Percentiles rank a stretch among this genome's conserved stretches.
Conservation (phyloP, 495 filamentous ascomycete genomes). For the Bathelium albidoporum region DNA sequence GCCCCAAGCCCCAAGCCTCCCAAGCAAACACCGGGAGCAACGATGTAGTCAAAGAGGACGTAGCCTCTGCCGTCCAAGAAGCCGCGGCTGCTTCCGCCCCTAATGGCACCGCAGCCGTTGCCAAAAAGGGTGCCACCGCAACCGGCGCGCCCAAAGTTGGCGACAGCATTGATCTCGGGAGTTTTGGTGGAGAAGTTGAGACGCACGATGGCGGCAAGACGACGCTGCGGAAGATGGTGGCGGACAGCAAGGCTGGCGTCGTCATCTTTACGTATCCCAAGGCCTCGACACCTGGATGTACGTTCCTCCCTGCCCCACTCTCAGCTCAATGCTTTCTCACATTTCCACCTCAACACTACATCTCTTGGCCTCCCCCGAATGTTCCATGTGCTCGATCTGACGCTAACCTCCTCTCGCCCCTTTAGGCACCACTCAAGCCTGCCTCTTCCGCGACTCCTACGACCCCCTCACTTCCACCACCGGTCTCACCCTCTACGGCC, state of each 20-base stretch:
- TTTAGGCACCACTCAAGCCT: slow-evolving; percentile 82
- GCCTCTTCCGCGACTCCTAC: slow-evolving; percentile 80
- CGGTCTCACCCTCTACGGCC: slow-evolving; percentile 77
- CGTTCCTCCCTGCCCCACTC: slow-evolving; percentile 31
- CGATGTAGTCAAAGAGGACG: slow-evolving; percentile 24
- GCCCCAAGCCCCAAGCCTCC: slow-evolving; percentile 38
- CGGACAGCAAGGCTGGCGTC: slow-evolving; percentile 72
- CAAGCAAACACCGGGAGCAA: slow-evolving; percentile 24
- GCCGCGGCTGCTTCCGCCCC: slow-evolving; percentile 19
- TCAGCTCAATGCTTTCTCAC: background rate
- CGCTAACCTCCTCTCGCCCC: background rate
- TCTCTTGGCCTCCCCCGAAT: background rate
- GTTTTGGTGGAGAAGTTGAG: slow-evolving; percentile 74
- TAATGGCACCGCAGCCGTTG: slow-evolving; percentile 21
- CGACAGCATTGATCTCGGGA: slow-evolving; percentile 51
- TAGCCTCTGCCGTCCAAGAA: slow-evolving; percentile 21
- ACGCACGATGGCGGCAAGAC: slow-evolving; percentile 73
- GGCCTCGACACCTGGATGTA: slow-evolving; percentile 92
- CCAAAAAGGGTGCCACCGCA: slow-evolving; percentile 21
- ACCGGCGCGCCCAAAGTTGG: slow-evolving; percentile 33
- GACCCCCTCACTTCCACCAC: slow-evolving; percentile 55
- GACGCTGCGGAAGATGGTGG: slow-evolving; percentile 65
- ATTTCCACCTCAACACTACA: background rate
- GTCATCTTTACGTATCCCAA: slow-evolving; percentile 93
- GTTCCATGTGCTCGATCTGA: background rate